Conservation (phyloP, 345 rosid species). For the Citrus hindsii region DNA sequence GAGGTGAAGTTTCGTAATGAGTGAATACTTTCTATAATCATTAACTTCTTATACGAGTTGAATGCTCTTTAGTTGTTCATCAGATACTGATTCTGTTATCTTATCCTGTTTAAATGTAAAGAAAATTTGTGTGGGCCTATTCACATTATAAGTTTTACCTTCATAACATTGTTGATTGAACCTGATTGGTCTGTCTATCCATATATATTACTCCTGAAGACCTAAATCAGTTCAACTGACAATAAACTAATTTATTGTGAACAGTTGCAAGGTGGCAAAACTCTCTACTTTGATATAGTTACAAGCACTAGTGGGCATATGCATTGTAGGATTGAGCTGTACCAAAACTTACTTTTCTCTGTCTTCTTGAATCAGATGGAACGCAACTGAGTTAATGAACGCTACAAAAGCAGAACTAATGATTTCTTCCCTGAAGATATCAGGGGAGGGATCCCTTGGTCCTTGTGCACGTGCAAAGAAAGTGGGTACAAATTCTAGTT, state of each 20-base stretch:
- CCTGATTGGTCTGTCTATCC: not conserved
- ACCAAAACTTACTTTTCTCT: conserved; percentile 12
- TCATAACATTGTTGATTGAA: not conserved
- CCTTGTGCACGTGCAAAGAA: conserved; percentile 36
- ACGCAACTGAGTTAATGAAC: conserved; percentile 35
- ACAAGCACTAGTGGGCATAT: not conserved
- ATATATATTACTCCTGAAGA: too few species aligned
- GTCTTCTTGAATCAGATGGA: conserved; percentile 44
- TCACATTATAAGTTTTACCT: not conserved
- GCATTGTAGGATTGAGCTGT: not conserved
- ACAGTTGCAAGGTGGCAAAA: not conserved
- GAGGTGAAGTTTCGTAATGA: conserved; percentile 40
- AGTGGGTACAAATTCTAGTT: conserved; percentile 30
- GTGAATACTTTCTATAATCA: not conserved
- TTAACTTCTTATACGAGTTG: not conserved
- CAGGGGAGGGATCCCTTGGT: conserved; percentile 31
- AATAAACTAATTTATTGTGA: not conserved
- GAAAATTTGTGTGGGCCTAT: not conserved
- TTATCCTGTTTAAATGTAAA: not conserved
- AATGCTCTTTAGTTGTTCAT: not conserved
- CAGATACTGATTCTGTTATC: not conserved
- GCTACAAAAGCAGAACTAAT: conserved; percentile 31
- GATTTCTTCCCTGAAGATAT: conserved; percentile 40
- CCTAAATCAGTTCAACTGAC: not conserved
- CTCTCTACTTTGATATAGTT: not conserved